Evolutionary conservation across 179 eudicot species (phyloP), one percentile per base, ranked within the genome.

Genomic region (Camellia oleifera): DNA sequence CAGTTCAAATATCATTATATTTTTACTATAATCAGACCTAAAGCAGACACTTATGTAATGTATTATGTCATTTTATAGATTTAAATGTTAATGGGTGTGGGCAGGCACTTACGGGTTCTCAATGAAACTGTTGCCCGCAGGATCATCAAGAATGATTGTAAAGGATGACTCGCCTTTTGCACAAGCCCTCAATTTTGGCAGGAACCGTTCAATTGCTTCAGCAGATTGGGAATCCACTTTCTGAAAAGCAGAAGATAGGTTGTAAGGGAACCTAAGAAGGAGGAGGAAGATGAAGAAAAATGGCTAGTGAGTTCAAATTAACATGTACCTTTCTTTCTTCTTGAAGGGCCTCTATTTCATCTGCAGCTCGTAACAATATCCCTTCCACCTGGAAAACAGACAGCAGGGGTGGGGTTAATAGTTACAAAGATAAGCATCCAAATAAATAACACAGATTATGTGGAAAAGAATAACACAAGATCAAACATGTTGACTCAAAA

Each of bases 91-190:
- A 57, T 20, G 46, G 75, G 77, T 32, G 40, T 32, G 40, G 40
- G 40, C 40, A 32, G 40, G 40, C 54, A 82, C 96, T 90, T 91
- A 96, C 99, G 87, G 97, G 65, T 94, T 94, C 85, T 96, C 99
- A 76, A 94, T 88, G 77, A 90, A 96, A 84, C 99, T 96, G 82
- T 96, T 96, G 76, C 99, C 99, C 7, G 96, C 94, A 84, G 99
- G 99, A 86, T 96, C 99, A 79, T 94, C 99, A 79, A 96, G 84
- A 82, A 92, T 81, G 77, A 94, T 86, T 79, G 94, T 92, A 86
- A 92, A 96, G 61, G 95, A 77, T 66, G 92, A 90, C 20, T 84
- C 86, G 78, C 88, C 94, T 75, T 86, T 76, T 32, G 98, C 93
- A 88, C 92, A 96, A 58, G 91, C 91, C 85, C 83, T 91, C 85